A percentile compares a stretch with the other conserved stretches of the same genome.
Conservation (phyloP, 768 basidiomycete genomes). For the Amanita pallidorosea region DNA sequence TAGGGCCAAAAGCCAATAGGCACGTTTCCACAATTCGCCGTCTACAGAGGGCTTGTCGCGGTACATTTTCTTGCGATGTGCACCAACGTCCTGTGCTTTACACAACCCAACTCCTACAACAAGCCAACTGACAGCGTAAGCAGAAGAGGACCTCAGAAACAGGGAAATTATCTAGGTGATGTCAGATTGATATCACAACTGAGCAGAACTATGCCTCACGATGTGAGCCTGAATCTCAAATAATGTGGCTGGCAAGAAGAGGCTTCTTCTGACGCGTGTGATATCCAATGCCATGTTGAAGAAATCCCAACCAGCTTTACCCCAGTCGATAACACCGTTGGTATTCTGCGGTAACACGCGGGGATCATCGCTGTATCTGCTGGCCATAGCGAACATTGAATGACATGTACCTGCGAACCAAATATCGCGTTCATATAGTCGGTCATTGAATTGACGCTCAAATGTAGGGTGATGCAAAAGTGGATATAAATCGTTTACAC, state of each 20-base stretch:
- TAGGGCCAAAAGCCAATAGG: conserved; percentile 61
- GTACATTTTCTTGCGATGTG: conserved; percentile 57
- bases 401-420: conserved; percentile 57
- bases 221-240: conserved; percentile 49
- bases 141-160: conserved; percentile 41
- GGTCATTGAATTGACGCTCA: conserved; percentile 37
- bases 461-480: conserved; percentile 68
- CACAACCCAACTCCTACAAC: conserved; percentile 41
- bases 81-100: conserved; percentile 69
- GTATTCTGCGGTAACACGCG: conserved; percentile 33
- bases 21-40: conserved; percentile 69
- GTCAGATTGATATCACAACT: neutral
- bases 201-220: conserved; percentile 9
- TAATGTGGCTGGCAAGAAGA: conserved; percentile 45
- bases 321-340: conserved; percentile 31
- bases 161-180: conserved; percentile 36
- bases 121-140: conserved; percentile 42
- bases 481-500: conserved; percentile 49
- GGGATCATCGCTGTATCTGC: conserved; percentile 53
- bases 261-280: conserved; percentile 35
- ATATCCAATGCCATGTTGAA: conserved; percentile 51
- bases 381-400: conserved; percentile 57
- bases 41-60: conserved; percentile 34
- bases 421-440: conserved; percentile 39
- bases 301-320: conserved; percentile 49